Percentiles rank a stretch among this genome's conserved stretches.
These are phyloP conservation scores for Elsinoe arachidis DNA, from an alignment of 2,329 filamentous ascomycete genomes.

Conservation along the genomic window DNA sequence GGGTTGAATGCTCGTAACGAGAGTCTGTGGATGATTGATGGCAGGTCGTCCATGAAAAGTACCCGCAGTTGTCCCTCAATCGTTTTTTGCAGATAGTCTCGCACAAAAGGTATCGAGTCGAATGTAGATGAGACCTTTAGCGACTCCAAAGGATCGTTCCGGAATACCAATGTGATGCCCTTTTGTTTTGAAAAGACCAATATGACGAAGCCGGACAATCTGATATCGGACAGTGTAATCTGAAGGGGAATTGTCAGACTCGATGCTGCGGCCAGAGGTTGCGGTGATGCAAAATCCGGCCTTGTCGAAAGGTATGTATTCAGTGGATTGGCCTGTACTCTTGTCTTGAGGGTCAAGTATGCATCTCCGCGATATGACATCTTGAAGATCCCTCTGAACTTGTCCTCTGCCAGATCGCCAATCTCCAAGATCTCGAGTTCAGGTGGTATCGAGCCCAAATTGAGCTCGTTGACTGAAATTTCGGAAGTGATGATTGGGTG, in stretches of 20 bases:
- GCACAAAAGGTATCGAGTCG: slow-evolving; percentile 96
- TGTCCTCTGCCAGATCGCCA: slow-evolving; percentile 91
- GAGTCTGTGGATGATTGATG: slow-evolving; percentile 88
- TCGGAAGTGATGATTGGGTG: slow-evolving; percentile 99
- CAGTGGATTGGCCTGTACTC: slow-evolving; percentile 93
- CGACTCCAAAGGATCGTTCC: slow-evolving; percentile 95
- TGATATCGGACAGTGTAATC: slow-evolving; percentile 92
- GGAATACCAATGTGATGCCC: slow-evolving; percentile 89
- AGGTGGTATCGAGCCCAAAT: slow-evolving; percentile 86
- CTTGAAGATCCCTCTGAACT: slow-evolving; percentile 97
- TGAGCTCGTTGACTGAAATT: slow-evolving; percentile 95
- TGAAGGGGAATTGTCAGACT: slow-evolving; percentile 95
- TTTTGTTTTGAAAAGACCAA: slow-evolving; percentile 97
- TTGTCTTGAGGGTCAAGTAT: slow-evolving; percentile 86
- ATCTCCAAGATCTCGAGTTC: slow-evolving; percentile 97
- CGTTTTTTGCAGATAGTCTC: slow-evolving; percentile 90
- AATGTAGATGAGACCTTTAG: slow-evolving; percentile 98
- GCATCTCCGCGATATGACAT: slow-evolving; percentile 97
- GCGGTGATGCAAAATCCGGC: slow-evolving; percentile 81
- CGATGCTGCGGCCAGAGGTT: slow-evolving; percentile 82
- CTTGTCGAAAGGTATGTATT: slow-evolving; percentile 93
- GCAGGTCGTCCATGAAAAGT: slow-evolving; percentile 95
- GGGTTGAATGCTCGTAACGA: slow-evolving; percentile 85
- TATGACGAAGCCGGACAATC: slow-evolving; percentile 93
- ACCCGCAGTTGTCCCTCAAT: slow-evolving; percentile 90